Percentiles rank a stretch among this genome's conserved stretches.
phyloP scores from a whole-genome alignment of 805 yeast genomes.

The Candida wancherniae region DNA sequence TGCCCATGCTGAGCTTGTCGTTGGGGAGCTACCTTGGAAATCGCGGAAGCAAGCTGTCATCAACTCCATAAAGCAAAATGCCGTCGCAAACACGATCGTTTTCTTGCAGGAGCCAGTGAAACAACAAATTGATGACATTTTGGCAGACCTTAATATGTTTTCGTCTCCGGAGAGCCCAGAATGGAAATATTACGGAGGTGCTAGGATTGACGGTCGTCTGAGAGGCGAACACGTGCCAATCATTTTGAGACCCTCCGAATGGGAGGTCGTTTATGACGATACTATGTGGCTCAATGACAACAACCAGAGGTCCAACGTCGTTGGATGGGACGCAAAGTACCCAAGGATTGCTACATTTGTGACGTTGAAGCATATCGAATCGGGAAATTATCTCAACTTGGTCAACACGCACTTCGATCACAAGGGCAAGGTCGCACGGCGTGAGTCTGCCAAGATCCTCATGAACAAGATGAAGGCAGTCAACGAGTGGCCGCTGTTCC shows the following conservation, averaged over 20 bases:
- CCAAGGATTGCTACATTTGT: conserved; percentile 17
- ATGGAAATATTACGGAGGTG: conserved; percentile 17
- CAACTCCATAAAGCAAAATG: conserved; percentile 18
- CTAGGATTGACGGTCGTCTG: conserved; percentile 15
- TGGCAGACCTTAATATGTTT: conserved; percentile 13
- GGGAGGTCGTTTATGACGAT: conserved; percentile 15
- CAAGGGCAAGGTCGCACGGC: conserved; percentile 12
- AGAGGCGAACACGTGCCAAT: conserved; percentile 20
- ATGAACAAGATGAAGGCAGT: conserved; percentile 6
- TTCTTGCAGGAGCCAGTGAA: conserved; percentile 17
- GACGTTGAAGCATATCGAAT: conserved; percentile 12
- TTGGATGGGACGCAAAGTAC: conserved; percentile 21
- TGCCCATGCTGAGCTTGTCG: conserved; percentile 18
- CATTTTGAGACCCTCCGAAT: conserved; percentile 12
- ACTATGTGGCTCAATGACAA: conserved; percentile 18
- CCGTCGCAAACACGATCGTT: conserved; percentile 16
- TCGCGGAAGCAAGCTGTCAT: conserved; percentile 16
- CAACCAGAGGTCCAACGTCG: conserved; percentile 3
- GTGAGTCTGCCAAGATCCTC: conserved; percentile 11
- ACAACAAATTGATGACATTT: conserved; percentile 16
- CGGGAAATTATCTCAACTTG: conserved; percentile 15
- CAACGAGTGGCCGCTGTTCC: conserved; percentile 29
- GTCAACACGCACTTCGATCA: conserved; percentile 21
- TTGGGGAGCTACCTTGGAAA: conserved; percentile 27
- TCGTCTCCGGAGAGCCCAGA: conserved; percentile 6